Percentiles rank a stretch among this genome's conserved stretches.
Conservation (phyloP, 352 stramenopile genomes). For the Pythium plurisporium region DNA sequence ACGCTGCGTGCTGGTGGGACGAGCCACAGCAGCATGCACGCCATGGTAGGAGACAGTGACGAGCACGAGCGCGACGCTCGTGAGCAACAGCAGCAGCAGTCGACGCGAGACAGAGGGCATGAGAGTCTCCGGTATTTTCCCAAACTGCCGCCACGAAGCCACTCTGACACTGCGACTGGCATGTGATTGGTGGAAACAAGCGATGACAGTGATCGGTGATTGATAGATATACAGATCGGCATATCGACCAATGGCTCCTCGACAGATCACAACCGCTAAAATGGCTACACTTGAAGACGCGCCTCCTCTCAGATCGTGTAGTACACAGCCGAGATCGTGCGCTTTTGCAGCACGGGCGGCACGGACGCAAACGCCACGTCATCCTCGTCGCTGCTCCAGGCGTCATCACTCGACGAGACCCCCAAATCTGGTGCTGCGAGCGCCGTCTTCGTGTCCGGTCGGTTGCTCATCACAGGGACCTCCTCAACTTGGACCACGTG, state of each 20-base stretch:
- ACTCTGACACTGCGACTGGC: not conserved
- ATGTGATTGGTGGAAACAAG: slow-evolving; percentile 3
- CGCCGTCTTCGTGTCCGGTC: not conserved
- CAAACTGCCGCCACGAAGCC: slow-evolving; percentile 7
- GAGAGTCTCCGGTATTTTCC: not conserved
- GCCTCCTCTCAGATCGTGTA: not conserved
- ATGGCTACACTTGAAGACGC: slow-evolving; percentile 3
- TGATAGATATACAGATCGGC: not conserved
- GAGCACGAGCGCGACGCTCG: not conserved
- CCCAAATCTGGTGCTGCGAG: not conserved
- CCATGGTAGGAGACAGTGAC: not conserved
- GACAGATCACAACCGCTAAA: not conserved
- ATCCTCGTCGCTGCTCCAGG: slow-evolving; percentile 4
- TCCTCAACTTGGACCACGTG: not conserved
- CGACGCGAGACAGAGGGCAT: not conserved
- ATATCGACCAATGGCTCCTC: not conserved
- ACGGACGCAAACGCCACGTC: slow-evolving; percentile 14
- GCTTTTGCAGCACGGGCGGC: slow-evolving; percentile 6
- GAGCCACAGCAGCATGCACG: not conserved
- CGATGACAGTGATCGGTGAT: too few species aligned
- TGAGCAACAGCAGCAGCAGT: slow-evolving; percentile 8
- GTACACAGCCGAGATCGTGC: slow-evolving; percentile 9
- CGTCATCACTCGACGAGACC: not conserved
- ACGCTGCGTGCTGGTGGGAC: not conserved
- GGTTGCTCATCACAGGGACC: not conserved